Conservation (phyloP, 805 yeast genomes). For the Brettanomyces sp. region DNA sequence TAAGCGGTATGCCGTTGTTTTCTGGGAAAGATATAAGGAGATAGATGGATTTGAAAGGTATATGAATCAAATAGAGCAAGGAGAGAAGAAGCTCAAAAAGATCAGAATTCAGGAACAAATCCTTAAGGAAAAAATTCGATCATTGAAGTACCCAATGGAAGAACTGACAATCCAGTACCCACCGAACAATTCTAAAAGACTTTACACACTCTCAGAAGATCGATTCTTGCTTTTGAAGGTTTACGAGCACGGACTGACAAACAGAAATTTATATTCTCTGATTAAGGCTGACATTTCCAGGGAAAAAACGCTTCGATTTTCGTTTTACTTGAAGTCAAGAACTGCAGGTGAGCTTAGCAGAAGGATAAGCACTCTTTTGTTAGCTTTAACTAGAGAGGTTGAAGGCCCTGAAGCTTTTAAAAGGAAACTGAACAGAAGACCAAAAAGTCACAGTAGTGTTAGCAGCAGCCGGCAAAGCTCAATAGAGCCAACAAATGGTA, state of each 20-base stretch:
- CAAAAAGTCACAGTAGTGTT: constrained; percentile 6
- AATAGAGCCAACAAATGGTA: neutral
- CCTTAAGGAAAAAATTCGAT: constrained; percentile 43
- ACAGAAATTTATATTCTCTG: constrained; percentile 50
- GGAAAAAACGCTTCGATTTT: constrained; percentile 57
- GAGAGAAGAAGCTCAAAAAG: constrained; percentile 58
- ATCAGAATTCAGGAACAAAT: constrained; percentile 45
- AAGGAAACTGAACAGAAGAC: constrained; percentile 28
- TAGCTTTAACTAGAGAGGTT: constrained; percentile 61
- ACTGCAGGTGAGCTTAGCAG: constrained; percentile 65
- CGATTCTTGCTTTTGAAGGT: constrained; percentile 54
- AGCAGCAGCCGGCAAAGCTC: constrained; percentile 4
- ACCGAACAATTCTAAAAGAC: constrained; percentile 72
- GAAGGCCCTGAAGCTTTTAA: constrained; percentile 52
- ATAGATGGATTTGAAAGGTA: constrained; percentile 69
- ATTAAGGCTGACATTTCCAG: constrained; percentile 54
- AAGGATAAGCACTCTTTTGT: constrained; percentile 55
- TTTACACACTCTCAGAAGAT: constrained; percentile 64
- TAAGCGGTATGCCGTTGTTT: constrained; percentile 43
- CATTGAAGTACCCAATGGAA: constrained; percentile 49
- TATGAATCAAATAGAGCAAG: constrained; percentile 59
- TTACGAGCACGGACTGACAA: constrained; percentile 54
- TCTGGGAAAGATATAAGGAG: constrained; percentile 53
- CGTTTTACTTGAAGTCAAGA: constrained; percentile 66
- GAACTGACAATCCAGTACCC: constrained; percentile 63